Conservation (phyloP, 75 land plant species). For the Pseudotsuga menziesii region DNA sequence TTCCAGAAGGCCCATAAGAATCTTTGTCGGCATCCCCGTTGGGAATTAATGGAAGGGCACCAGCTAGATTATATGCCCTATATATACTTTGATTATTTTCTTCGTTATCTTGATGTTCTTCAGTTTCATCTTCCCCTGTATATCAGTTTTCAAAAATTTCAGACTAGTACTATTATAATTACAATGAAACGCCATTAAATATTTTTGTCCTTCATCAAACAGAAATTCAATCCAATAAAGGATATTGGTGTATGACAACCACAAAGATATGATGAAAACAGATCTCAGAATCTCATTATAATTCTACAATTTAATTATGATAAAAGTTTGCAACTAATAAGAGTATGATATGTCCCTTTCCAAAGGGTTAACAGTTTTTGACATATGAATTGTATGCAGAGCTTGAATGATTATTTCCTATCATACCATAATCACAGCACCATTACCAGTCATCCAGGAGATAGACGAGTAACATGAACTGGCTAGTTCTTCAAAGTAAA, state of each 20-base stretch:
- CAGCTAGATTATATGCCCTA: not conserved
- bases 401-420: not conserved
- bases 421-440: not conserved
- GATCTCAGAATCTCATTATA: not conserved
- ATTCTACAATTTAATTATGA: not conserved
- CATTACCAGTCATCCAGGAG: not conserved
- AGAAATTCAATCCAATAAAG: not conserved
- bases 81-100: not conserved
- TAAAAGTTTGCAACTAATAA: not conserved
- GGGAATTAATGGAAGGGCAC: not conserved
- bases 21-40: not conserved
- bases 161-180: not conserved
- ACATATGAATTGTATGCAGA: not conserved
- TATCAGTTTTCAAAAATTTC: not conserved
- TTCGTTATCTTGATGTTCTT: slow-evolving; percentile 1
- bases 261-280: not conserved
- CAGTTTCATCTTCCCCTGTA: slow-evolving; percentile 9
- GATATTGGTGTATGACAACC: not conserved
- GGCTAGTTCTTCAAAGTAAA: not conserved
- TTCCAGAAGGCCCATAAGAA: not conserved
- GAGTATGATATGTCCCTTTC: not conserved
- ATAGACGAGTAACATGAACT: not conserved
- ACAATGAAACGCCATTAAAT: not conserved
- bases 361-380: not conserved
- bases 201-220: not conserved